Evolutionary conservation across 2,329 filamentous ascomycete species (phyloP), one percentile per base, ranked within the genome.

Genomic region (Didymella arachidicola): DNA sequence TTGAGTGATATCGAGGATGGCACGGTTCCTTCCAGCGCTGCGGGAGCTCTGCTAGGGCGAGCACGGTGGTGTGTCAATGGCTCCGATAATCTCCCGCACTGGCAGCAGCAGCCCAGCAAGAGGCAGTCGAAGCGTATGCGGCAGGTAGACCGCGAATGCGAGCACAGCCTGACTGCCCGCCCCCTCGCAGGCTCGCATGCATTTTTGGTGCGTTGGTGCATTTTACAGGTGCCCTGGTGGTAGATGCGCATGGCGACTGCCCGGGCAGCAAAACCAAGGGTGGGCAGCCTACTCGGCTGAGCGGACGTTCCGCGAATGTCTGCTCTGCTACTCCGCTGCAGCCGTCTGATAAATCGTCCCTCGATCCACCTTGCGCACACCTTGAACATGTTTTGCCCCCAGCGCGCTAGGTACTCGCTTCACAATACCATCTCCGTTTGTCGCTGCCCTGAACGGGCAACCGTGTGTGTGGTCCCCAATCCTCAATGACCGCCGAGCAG

Each of bases 51-150:
- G 43, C 56, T 63, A 64, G 63, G 58, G 59, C 60, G 43, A 59
- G 41, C 55, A 34, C 34, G n/a, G 26, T 19, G 32, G 11, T 27
- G 12, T 27, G 60, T 57, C 46, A 53, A 59, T 60, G 60, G 63
- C 71, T 10, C 71, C 69, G 68, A 71, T 54, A 61, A 69, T 68
- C 53, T 61, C 61, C 69, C 70, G 69, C 55, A 27, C 25, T 43
- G 16, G 11, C 16, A 3, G 32, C 53, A 42, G 54, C 47, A 47
- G 41, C 22, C 29, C 46, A 45, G 46, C 16, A 32, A 30, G 45
- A 30, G 26, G 55, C 42, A 45, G 49, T 36, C 36, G 34, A 29
- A 19, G 57, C 57, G 54, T 39, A 46, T 48, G 48, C 39, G 68
- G 68, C 65, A 70, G 56, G 65, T 68, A 52, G 46, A 62, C 63